These are phyloP conservation scores for Blastomyces percursus DNA, from an alignment of 2,329 filamentous ascomycete species.

Conservation along the genomic window DNA sequence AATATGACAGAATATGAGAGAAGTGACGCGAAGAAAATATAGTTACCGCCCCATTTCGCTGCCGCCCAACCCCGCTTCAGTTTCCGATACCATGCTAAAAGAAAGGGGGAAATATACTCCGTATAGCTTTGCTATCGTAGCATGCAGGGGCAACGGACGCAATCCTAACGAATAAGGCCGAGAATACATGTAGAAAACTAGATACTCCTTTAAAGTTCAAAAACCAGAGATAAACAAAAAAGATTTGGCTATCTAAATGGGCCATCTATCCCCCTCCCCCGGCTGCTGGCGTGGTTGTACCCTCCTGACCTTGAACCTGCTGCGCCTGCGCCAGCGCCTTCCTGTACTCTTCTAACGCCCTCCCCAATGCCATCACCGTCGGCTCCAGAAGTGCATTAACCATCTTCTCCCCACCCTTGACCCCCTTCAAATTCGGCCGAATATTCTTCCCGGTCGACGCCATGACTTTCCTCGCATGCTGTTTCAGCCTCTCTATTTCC, in stretches of 20 bases:
- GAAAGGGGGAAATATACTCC: no score
- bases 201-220: neutral
- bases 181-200: neutral
- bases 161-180: neutral
- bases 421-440: conserved; percentile 51
- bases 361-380: conserved; percentile 57
- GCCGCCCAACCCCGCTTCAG: no score
- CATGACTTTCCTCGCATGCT: conserved; percentile 59
- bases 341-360: conserved; percentile 60
- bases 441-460: conserved; percentile 63
- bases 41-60: neutral
- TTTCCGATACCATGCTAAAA: neutral
- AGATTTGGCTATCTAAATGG: neutral
- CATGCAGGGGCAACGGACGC: neutral
- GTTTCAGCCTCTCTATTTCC: conserved; percentile 55
- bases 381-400: conserved; percentile 68
- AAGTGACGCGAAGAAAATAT: neutral
- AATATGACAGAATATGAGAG: neutral
- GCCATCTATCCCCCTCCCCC: neutral
- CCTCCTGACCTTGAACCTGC: conserved; percentile 36
- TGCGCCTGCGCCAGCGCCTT: conserved; percentile 54
- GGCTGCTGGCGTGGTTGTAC: neutral
- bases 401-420: conserved; percentile 64
- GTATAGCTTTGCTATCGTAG: neutral
- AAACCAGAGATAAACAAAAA: neutral